Conservation (phyloP, 345 rosid genomes). For the Firmiana major region DNA sequence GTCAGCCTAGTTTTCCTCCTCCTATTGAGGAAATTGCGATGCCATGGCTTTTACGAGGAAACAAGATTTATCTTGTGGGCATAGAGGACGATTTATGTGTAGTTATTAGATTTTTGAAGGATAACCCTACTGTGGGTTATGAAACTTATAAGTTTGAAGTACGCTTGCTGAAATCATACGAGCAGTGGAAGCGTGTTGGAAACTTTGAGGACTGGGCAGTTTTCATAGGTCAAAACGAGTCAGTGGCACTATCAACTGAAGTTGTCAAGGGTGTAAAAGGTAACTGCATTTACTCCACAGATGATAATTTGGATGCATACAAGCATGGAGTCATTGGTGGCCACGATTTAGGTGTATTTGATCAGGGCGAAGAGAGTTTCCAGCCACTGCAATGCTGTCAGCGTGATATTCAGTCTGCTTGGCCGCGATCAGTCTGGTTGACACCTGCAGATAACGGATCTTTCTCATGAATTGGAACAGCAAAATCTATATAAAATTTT, state of each 20-base stretch:
- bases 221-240: not conserved
- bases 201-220: not conserved
- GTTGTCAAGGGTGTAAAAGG: not conserved
- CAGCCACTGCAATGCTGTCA: not conserved
- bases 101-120: not conserved
- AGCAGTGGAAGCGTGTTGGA: not conserved
- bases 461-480: not conserved
- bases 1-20: not conserved
- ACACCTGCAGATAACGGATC: not conserved
- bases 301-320: not conserved
- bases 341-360: not conserved
- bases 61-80: not conserved
- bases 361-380: not conserved
- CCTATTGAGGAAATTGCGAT: not conserved
- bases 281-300: constrained; percentile 2
- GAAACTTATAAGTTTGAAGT: not conserved
- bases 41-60: constrained; percentile 1
- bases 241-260: not conserved
- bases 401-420: not conserved
- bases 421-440: not conserved
- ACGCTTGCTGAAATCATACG: not conserved
- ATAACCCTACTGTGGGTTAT: not conserved
- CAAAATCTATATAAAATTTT: not conserved
- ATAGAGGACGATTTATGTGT: not conserved
- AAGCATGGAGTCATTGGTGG: constrained; percentile 1